These are phyloP conservation scores for Cladorrhinum sp. DNA, from an alignment of 2,329 filamentous ascomycete species.

Conservation along the genomic window DNA sequence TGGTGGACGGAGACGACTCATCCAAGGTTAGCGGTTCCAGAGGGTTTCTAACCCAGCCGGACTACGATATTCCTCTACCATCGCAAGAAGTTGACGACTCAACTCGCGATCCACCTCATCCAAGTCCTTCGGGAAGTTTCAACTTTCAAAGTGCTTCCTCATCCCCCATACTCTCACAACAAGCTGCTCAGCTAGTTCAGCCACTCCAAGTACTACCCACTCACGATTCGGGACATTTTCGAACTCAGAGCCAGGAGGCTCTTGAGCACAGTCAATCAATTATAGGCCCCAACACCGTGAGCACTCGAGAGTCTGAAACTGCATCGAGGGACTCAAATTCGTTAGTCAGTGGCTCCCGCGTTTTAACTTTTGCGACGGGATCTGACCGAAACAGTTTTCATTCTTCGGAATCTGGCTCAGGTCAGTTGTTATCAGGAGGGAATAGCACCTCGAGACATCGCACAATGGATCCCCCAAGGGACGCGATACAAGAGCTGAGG, in stretches of 20 bases:
- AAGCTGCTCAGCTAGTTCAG: slow-evolving; percentile 19
- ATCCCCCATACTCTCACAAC: neutral
- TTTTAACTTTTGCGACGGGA: neutral
- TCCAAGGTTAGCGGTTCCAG: neutral
- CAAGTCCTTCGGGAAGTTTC: neutral
- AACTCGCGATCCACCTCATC: neutral
- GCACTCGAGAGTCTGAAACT: slow-evolving; percentile 3
- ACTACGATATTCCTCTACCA: slow-evolving; percentile 5
- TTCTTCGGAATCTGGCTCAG: neutral
- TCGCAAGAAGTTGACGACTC: neutral
- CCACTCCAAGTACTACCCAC: slow-evolving; percentile 4
- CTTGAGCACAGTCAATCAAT: neutral
- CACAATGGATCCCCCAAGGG: neutral
- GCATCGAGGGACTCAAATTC: neutral
- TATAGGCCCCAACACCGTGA: slow-evolving; percentile 10
- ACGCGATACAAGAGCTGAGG: neutral
- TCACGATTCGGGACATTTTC: slow-evolving; percentile 9
- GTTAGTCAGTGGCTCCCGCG: neutral
- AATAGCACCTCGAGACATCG: neutral
- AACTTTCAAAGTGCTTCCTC: slow-evolving; percentile 1
- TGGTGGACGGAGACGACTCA: neutral
- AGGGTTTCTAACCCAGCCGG: slow-evolving; percentile 20
- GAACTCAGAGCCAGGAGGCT: slow-evolving; percentile 12
- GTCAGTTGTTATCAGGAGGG: neutral
- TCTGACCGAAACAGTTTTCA: neutral